Evolutionary conservation across 106 monocot species (phyloP).

Genomic region (Narthecium ossifragum): DNA sequence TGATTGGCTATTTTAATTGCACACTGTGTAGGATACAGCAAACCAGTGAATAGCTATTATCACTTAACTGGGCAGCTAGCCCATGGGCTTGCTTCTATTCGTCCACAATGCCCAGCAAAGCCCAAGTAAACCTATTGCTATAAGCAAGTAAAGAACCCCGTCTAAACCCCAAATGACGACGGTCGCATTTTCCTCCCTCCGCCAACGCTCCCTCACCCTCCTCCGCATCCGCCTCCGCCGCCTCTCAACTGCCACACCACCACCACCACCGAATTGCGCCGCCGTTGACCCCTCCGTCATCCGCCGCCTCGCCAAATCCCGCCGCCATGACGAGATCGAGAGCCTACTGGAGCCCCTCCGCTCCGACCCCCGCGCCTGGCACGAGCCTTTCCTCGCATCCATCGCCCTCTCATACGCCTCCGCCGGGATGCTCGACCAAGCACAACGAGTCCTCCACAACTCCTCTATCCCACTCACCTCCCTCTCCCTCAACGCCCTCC

Average conservation of each 20-base stretch:
- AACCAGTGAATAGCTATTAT: too few relatives aligned
- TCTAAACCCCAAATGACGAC: too few relatives aligned
- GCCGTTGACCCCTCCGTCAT: constrained; percentile 15
- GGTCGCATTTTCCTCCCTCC: neutral
- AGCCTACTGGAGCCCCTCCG: constrained; percentile 16
- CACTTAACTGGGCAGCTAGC: too few relatives aligned
- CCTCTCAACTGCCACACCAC: neutral
- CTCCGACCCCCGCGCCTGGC: too few relatives aligned
- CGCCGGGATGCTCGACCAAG: constrained; percentile 53
- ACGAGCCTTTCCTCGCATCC: constrained; percentile 13
- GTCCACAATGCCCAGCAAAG: too few relatives aligned
- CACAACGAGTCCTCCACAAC: constrained; percentile 24
- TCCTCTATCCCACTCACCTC: constrained; percentile 17
- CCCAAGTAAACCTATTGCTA: too few relatives aligned
- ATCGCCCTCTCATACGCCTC: constrained; percentile 35
- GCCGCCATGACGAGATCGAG: constrained; percentile 17
- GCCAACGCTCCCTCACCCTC: neutral
- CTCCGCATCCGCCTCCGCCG: constrained; percentile 2
- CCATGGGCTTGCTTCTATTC: too few relatives aligned
- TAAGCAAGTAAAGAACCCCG: too few relatives aligned
- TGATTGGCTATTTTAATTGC: too few relatives aligned
- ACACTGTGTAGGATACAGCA: too few relatives aligned
- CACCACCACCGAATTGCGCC: neutral
- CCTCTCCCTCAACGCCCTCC: constrained; percentile 55
- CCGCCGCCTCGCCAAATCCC: constrained; percentile 20